phyloP scores from a whole-genome alignment of 192 early-diverging fungal species.

The Chytriomyces confervae region DNA sequence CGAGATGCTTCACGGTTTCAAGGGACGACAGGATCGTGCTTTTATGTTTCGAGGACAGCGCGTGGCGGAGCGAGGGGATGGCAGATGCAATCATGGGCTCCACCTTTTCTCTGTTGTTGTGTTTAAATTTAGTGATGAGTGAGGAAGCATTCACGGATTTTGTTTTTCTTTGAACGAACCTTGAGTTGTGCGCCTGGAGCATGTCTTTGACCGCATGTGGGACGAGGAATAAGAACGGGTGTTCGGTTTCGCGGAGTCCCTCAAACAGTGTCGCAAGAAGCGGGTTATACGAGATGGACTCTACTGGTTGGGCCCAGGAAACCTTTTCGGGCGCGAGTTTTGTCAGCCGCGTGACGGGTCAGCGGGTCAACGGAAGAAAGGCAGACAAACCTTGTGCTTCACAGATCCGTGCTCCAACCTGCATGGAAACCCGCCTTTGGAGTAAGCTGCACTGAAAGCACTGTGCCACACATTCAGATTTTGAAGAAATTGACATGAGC shows the following conservation, averaged over 20 bases:
- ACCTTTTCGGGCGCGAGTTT: conserved; percentile 9
- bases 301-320: conserved; percentile 37
- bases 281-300: conserved; percentile 40
- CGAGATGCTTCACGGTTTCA: conserved; percentile 14
- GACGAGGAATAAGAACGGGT: conserved; percentile 44
- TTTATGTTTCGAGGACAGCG: conserved; percentile 30
- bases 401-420: conserved; percentile 48
- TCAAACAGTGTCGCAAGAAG: conserved; percentile 42
- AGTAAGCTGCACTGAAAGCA: conserved; percentile 43
- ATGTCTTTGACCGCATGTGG: conserved; percentile 38
- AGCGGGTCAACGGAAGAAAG: no score
- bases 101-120: conserved; percentile 32
- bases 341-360: background rate
- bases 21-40: conserved; percentile 31
- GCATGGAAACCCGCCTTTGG: conserved; percentile 48
- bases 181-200: conserved; percentile 28
- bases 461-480: background rate
- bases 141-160: background rate
- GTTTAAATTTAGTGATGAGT: background rate
- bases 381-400: conserved; percentile 40
- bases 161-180: background rate
- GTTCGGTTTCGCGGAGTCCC: conserved; percentile 45
- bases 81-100: conserved; percentile 31
- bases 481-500: background rate
- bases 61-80: conserved; percentile 33